Evolutionary conservation across 805 yeast species (phyloP).

Genomic region (Lipomyces chichibuensis): DNA sequence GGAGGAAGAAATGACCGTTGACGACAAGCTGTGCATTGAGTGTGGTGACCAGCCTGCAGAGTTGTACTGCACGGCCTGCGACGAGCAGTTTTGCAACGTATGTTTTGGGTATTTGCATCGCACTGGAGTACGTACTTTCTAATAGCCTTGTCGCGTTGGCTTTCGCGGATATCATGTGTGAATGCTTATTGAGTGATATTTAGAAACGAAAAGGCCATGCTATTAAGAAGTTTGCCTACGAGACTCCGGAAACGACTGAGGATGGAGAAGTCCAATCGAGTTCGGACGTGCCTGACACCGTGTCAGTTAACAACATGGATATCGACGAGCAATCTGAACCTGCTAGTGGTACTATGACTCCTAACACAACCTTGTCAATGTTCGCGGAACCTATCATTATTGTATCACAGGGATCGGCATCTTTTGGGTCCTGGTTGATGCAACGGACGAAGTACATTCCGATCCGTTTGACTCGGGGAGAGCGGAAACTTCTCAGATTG

Average conservation of each 20-base stretch:
- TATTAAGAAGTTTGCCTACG: slow-evolving; percentile 41
- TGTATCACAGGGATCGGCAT: slow-evolving; percentile 33
- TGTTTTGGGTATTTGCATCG: slow-evolving; percentile 71
- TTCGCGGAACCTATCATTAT: slow-evolving; percentile 31
- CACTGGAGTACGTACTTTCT: slow-evolving; percentile 53
- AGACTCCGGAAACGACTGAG: slow-evolving; percentile 32
- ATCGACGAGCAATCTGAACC: slow-evolving; percentile 31
- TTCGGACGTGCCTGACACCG: slow-evolving; percentile 26
- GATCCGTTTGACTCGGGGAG: slow-evolving; percentile 66
- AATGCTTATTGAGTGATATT: background rate
- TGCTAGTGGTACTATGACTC: slow-evolving; percentile 17
- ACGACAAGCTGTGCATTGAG: slow-evolving; percentile 57
- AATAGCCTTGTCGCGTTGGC: background rate
- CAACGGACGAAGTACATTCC: slow-evolving; percentile 59
- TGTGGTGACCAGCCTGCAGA: slow-evolving; percentile 75
- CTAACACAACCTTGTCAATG: slow-evolving; percentile 21
- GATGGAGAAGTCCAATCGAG: slow-evolving; percentile 32
- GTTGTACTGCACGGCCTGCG: slow-evolving; percentile 62
- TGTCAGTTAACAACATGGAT: slow-evolving; percentile 24
- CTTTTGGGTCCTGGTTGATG: slow-evolving; percentile 32
- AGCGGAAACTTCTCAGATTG: slow-evolving; percentile 66
- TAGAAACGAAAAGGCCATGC: slow-evolving; percentile 53
- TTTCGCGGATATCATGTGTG: background rate
- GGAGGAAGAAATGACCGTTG: slow-evolving; percentile 2
- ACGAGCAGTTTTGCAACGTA: slow-evolving; percentile 68